Evolutionary conservation across 805 yeast genomes (phyloP), one percentile per base, ranked within the genome.

Genomic region (Jamesozyma lodderae): DNA sequence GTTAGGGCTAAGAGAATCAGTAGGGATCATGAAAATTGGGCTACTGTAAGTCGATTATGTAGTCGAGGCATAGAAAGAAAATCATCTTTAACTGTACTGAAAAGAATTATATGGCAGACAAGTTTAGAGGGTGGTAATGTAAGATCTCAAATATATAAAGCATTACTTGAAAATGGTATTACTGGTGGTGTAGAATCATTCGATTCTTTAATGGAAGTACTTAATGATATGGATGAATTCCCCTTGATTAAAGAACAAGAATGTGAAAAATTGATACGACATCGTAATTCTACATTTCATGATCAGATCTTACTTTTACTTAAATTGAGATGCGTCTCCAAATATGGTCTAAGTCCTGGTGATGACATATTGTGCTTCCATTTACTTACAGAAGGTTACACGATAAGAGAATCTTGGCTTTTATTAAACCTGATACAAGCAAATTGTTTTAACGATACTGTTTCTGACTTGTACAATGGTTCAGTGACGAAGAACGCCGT

Each of bases 281-380:
- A 32, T 3, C 26, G n/a, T 14, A 27, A 29, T 18, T 10, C 10
- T 24, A 29, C 17, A 11, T 32, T 4, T 48, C 15, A 33, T 33
- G 40, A 47, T 11, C 47, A 55, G 20, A 40, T 65, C 23, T 25
- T 46, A 1, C 38, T 53, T 34, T 41, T 62, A 37, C 40, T 65
- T 33, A 51, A 61, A 45, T 37, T 64, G 36, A 61, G 61, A 46
- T 50, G 62, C 28, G 56, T 66, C 9, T 62, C 68, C 1, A 41
- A 46, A 28, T 50, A 51, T 16, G 69, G 69, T 3, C 36, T 64
- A 15, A 47, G 52, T 11, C 41, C 46, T 3, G 64, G 63, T 24
- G 69, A 64, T 45, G 62, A 55, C 37, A 25, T 57, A 15, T 27
- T 63, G 16, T 53, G 63, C 41, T 55, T 47, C 31, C 59, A 58